Evolutionary conservation across 192 early-diverging fungal genomes (phyloP), one percentile per base, ranked within the genome.

Genomic region (Glomus cerebriforme): DNA sequence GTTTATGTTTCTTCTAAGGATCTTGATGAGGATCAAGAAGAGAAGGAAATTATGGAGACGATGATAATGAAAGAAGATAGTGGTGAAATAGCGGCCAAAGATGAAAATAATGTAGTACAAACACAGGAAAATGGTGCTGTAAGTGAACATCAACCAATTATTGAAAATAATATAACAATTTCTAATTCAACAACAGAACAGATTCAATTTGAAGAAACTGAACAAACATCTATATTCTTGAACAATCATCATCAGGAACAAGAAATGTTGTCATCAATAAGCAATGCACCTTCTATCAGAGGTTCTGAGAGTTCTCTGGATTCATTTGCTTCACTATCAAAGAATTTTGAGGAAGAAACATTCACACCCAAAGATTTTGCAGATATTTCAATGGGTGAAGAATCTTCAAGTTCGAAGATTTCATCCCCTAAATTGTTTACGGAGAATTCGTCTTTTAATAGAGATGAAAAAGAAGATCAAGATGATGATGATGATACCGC

Each of bases 251-350:
- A 75, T 12, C 66, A 78, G 31, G 29, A 58, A 7, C 81, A 82
- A 34, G 79, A 29, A 12, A 80, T 80, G 26, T 79, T 70, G 13
- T 35, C 54, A 2, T 80, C 81, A 9, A 81, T 32, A 77, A 22
- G 45, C 26, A 59, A 27, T 26, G 12, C 9, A 0, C 27, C 5
- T 71, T 24, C 24, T 8, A 26, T 54, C 22, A 54, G 22, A 22
- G 17, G 49, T 54, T 22, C 49, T 54, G 49, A 22, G 19, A 22
- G 49, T 54, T 54, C 49, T 54, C 15, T 22, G 22, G 49, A 54
- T 54, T 54, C 49, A 54, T 54, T 54, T n/a, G 19, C 49, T 22
- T 54, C 19, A 22, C 1, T 54, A 54, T 0, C 49, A 54, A 54
- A 54, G 17, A 54, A 54, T 54, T 54, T 54, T 54, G 49, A 54